A percentile compares a stretch with the other conserved stretches of the same genome.
Conservation (phyloP, 1,139 yeast species). For the Nakaseomyces bracarensis region DNA sequence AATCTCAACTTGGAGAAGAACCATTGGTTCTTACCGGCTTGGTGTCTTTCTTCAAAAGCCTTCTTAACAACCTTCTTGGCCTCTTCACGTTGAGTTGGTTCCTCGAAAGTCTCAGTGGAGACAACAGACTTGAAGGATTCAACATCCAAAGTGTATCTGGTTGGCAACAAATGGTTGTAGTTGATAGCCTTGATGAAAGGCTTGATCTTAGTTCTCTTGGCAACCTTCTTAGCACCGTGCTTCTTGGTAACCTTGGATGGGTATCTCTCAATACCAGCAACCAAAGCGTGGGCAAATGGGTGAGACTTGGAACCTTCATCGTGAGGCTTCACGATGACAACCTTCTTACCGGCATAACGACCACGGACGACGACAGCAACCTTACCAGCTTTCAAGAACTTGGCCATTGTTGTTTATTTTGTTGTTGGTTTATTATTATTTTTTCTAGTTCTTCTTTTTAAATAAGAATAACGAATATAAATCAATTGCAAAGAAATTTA, state of each 20-base stretch:
- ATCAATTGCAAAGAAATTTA: neutral
- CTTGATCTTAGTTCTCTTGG: constrained; percentile 97
- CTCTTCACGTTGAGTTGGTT: constrained; percentile 98
- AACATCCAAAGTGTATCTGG: constrained; percentile 97
- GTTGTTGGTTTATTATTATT: no score
- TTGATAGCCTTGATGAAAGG: constrained; percentile 98
- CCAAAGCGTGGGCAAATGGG: constrained; percentile 99
- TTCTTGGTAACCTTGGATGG: constrained; percentile 96
- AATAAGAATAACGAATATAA: neutral
- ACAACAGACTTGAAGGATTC: constrained; percentile 90
- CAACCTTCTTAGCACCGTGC: constrained; percentile 93
- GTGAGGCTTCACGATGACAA: constrained; percentile 96
- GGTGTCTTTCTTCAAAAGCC: constrained; percentile 99
- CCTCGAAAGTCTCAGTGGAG: constrained; percentile 88
- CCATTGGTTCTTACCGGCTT: constrained; percentile 99
- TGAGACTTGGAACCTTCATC: constrained; percentile 99
- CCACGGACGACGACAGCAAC: constrained; percentile 99
- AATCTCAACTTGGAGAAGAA: constrained; percentile 98
- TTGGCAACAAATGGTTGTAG: constrained; percentile 99
- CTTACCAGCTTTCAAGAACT: constrained; percentile 98
- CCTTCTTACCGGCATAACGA: constrained; percentile 99
- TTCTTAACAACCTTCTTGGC: constrained; percentile 99
- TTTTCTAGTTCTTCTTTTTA: neutral
- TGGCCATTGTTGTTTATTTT: constrained; percentile 56
- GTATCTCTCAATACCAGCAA: constrained; percentile 98